Base-by-base conservation (phyloP, 2,329 filamentous ascomycete species). In the Capronia epimyces region DNA sequence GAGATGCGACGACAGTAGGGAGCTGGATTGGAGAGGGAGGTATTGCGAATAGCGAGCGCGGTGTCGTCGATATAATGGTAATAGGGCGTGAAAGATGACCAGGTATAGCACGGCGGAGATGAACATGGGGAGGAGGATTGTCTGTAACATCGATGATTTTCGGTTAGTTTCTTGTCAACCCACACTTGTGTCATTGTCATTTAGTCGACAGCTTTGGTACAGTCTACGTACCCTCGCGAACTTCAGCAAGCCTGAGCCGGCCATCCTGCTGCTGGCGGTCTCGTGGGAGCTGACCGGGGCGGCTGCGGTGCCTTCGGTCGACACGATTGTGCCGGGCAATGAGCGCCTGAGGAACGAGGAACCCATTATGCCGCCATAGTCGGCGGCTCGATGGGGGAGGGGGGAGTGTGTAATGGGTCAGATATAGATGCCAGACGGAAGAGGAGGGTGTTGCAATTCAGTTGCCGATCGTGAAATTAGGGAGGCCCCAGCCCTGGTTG, bases 1-100 rank as follows among this genome's bases (percentile, higher is more conserved):
- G 3, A 62, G 50, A 43, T 57, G 58, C n/a, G 58, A 53, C 9
- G 57, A 4, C 78, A 83, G 27, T 7, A 13, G 44, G 76, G 77
- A 44, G 73, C 77, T 18, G 79, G 79, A 53, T 86, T 79, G 51
- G 66, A 70, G 1, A 63, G 67, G 25, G 1, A 89, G 78, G 64
- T 89, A 89, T 54, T 87, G 82, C 63, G 81, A 78, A 67, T 89
- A 89, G 53, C 84, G 81, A 60, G 77, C 77, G 57, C 80, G 82
- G 67, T 87, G 86, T 50, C 77, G 79, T 42, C 80, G 82, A 78
- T 85, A 86, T 53, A 85, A 64, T 1, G 86, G 86, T 21, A 87
- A 64, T 54, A 87, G 62, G 60, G 83, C 69, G 66, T 82, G 86
- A 49, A 80, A 83, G 50, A 83, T 69, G 51, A 82, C 50, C 60